phyloP scores from a whole-genome alignment of 768 basidiomycete genomes.

The Hygrophorus russula region DNA sequence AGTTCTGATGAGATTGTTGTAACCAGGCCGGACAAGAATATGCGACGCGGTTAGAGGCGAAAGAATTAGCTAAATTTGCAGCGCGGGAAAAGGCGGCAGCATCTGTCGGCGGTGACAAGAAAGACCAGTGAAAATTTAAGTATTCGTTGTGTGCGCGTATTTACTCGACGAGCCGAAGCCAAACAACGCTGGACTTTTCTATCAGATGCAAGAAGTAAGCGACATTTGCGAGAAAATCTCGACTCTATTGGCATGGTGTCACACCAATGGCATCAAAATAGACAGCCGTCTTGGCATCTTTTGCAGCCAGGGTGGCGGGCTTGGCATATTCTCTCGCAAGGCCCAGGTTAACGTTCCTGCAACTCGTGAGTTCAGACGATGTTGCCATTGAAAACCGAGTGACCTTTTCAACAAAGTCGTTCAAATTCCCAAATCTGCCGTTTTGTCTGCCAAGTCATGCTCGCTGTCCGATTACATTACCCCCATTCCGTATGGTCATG shows the following conservation, averaged over 20 bases:
- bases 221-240: slow-evolving; percentile 11
- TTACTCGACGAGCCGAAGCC: background rate
- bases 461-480: slow-evolving; percentile 33
- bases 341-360: slow-evolving; percentile 20
- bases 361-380: slow-evolving; percentile 23
- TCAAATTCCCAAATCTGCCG: slow-evolving; percentile 47
- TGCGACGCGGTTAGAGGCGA: slow-evolving; percentile 51
- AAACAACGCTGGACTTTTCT: background rate
- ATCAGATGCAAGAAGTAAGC: background rate
- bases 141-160: background rate
- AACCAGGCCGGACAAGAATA: slow-evolving; percentile 79
- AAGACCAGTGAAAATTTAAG: slow-evolving; percentile 16
- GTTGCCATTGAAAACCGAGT: slow-evolving; percentile 3
- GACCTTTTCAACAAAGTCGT: slow-evolving; percentile 34
- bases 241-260: slow-evolving; percentile 38
- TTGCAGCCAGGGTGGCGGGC: slow-evolving; percentile 14
- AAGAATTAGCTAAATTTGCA: slow-evolving; percentile 23
- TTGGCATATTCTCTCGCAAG: slow-evolving; percentile 26
- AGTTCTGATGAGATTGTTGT: slow-evolving; percentile 1
- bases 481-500: slow-evolving; percentile 39
- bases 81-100: slow-evolving; percentile 18
- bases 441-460: slow-evolving; percentile 53
- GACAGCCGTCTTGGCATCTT: slow-evolving; percentile 32
- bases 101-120: slow-evolving; percentile 24
- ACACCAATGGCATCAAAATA: slow-evolving; percentile 30